Evolutionary conservation across 164 flowering plant genomes (phyloP).

Genomic region (Akebia trifoliata): DNA sequence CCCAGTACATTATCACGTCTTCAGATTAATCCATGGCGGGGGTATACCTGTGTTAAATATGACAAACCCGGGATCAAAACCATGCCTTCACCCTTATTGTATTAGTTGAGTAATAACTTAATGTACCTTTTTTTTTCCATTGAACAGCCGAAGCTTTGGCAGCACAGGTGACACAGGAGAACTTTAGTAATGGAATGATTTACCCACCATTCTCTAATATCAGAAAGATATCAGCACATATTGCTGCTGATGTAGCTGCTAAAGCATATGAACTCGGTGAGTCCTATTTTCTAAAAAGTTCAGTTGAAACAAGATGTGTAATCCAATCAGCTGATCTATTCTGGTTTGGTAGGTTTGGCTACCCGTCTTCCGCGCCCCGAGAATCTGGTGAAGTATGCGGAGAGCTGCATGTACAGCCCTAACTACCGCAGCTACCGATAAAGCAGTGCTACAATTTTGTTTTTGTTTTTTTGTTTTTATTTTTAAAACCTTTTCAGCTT

Average conservation of each 20-base stretch:
- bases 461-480: too few relatives aligned
- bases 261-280: slow-evolving; percentile 94
- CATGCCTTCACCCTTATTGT: neutral
- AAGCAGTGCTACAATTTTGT: slow-evolving; percentile 14
- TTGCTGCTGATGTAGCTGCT: slow-evolving; percentile 91
- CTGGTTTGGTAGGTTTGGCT: slow-evolving; percentile 51
- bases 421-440: slow-evolving; percentile 60
- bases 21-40: neutral
- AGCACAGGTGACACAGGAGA: slow-evolving; percentile 62
- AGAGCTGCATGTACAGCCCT: slow-evolving; percentile 94
- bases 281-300: too few relatives aligned
- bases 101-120: neutral
- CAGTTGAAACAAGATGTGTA: too few relatives aligned
- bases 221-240: slow-evolving; percentile 85
- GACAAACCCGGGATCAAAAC: too few relatives aligned
- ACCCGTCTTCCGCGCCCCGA: slow-evolving; percentile 78
- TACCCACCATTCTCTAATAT: slow-evolving; percentile 78
- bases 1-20: too few relatives aligned
- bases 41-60: too few relatives aligned
- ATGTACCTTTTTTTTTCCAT: neutral
- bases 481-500: too few relatives aligned
- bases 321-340: neutral
- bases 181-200: slow-evolving; percentile 64
- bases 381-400: slow-evolving; percentile 71
- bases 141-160: slow-evolving; percentile 85